Conservation (phyloP, 108 stramenopile genomes). For the Hondaea fermentalgiana region DNA sequence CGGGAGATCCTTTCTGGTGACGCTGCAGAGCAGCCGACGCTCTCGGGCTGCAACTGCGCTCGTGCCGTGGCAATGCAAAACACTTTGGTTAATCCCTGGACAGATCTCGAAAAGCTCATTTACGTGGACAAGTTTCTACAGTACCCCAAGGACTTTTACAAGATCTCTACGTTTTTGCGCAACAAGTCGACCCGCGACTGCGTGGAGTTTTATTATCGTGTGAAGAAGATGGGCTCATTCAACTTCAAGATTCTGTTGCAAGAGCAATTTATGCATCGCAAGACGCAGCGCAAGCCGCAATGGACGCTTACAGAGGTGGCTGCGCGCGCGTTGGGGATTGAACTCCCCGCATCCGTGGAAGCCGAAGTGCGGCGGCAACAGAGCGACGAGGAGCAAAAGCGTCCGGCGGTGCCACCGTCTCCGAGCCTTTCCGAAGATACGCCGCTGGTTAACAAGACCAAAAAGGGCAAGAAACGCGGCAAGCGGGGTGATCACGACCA, state of each 20-base stretch:
- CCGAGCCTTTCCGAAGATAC: neutral
- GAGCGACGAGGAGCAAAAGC: neutral
- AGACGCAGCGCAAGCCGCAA: neutral
- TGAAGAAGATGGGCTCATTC: constrained; percentile 72
- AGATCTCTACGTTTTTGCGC: constrained; percentile 77
- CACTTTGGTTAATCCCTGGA: constrained; percentile 53
- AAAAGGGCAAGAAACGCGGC: neutral
- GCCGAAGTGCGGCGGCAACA: neutral
- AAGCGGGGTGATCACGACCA: neutral
- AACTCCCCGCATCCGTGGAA: neutral
- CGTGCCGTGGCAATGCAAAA: neutral
- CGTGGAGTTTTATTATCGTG: constrained; percentile 83
- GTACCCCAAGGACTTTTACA: constrained; percentile 88
- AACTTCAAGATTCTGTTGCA: constrained; percentile 34
- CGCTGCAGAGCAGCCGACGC: neutral
- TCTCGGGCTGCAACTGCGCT: neutral
- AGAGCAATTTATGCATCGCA: neutral
- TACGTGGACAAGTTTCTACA: constrained; percentile 90
- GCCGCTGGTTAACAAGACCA: neutral
- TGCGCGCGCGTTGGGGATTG: neutral
- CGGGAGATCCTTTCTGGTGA: neutral
- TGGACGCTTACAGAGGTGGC: neutral
- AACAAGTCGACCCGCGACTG: constrained; percentile 81
- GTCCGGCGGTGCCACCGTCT: neutral
- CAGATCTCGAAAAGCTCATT: constrained; percentile 95